Percentiles rank a stretch among this genome's conserved stretches.
Conservation (phyloP, 2,329 filamentous ascomycete genomes). For the Diplodia intermedia region DNA sequence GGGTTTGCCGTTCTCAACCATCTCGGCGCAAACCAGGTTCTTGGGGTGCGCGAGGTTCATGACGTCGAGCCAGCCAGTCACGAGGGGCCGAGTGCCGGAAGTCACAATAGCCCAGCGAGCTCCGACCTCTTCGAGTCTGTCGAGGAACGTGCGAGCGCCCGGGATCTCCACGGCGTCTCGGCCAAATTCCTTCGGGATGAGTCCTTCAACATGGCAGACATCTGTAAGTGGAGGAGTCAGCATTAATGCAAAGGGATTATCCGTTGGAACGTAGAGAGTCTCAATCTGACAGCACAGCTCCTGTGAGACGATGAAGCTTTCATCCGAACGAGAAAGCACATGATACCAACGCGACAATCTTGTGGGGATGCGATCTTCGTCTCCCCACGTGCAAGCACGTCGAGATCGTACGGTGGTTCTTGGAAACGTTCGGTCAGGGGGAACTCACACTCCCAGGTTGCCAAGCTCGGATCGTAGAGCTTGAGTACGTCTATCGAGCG, state of each 20-base stretch:
- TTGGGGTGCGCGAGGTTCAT: slow-evolving; percentile 57
- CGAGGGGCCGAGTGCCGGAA: slow-evolving; percentile 56
- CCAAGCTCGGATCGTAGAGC: slow-evolving; percentile 80
- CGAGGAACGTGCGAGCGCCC: slow-evolving; percentile 75
- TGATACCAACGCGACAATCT: background rate
- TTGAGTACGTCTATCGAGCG: slow-evolving; percentile 85
- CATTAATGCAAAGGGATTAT: background rate
- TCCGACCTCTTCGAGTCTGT: slow-evolving; percentile 65
- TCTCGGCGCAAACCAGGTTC: slow-evolving; percentile 58
- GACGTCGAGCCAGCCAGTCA: slow-evolving; percentile 58
- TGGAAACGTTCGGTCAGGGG: background rate
- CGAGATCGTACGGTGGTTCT: background rate
- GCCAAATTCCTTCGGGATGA: slow-evolving; percentile 78
- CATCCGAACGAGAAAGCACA: background rate
- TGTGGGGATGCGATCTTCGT: background rate
- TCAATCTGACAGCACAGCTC: background rate
- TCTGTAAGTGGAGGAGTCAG: slow-evolving; percentile 60
- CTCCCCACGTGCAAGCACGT: background rate
- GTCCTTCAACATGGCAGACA: slow-evolving; percentile 77
- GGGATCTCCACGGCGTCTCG: slow-evolving; percentile 83
- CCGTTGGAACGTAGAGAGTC: background rate
- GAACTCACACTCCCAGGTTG: slow-evolving; percentile 88
- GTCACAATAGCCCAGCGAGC: slow-evolving; percentile 84
- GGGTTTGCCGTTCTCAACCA: slow-evolving; percentile 58
- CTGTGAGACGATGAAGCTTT: slow-evolving; percentile 3